Evolutionary conservation across 345 rosid genomes (phyloP).

Genomic region (Camelina neglecta): DNA sequence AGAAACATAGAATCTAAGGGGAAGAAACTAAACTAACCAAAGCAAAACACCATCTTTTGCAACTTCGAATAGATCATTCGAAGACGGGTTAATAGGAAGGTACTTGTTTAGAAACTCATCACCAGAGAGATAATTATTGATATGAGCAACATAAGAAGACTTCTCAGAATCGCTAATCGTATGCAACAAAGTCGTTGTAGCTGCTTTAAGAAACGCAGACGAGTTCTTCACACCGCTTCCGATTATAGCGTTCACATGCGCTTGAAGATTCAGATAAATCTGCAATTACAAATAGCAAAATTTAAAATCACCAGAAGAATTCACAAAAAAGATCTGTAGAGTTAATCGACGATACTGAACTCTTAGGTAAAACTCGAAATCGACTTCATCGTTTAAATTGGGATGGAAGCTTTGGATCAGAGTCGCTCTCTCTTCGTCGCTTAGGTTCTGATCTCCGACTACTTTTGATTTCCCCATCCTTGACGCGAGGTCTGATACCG

Average conservation of each 20-base stretch:
- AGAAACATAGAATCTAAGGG: neutral
- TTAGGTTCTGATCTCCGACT: slow-evolving; percentile 78
- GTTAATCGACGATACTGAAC: slow-evolving; percentile 38
- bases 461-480: slow-evolving; percentile 85
- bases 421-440: slow-evolving; percentile 70
- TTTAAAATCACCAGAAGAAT: neutral
- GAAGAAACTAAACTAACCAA: slow-evolving; percentile 56
- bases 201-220: slow-evolving; percentile 92
- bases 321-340: slow-evolving; percentile 23
- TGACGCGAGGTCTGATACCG: slow-evolving; percentile 76
- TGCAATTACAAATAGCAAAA: slow-evolving; percentile 22
- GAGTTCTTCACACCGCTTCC: slow-evolving; percentile 83
- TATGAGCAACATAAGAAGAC: slow-evolving; percentile 88
- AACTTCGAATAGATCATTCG: slow-evolving; percentile 93
- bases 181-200: slow-evolving; percentile 92
- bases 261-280: slow-evolving; percentile 88
- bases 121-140: slow-evolving; percentile 81
- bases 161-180: slow-evolving; percentile 96
- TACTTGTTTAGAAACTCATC: slow-evolving; percentile 77
- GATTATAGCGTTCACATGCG: slow-evolving; percentile 77
- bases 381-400: slow-evolving; percentile 74
- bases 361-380: slow-evolving; percentile 94
- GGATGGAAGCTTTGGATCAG: slow-evolving; percentile 70
- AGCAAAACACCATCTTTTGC: slow-evolving; percentile 94
- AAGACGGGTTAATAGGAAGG: slow-evolving; percentile 82